phyloP scores from a whole-genome alignment of 495 filamentous ascomycete genomes.

The Xylaria flabelliformis region DNA sequence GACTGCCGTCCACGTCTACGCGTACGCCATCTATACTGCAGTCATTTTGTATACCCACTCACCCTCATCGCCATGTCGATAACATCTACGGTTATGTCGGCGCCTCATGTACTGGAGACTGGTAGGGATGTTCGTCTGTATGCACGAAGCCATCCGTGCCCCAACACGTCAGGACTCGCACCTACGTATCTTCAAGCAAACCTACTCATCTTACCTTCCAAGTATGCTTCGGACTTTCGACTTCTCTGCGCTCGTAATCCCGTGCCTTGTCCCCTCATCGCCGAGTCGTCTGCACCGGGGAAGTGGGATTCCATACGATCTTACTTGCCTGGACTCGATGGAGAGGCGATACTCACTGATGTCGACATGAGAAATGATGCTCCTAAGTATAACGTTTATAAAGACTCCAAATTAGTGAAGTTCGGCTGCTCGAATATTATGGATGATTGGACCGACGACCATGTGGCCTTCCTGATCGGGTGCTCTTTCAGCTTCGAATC shows the following conservation, averaged over 20 bases:
- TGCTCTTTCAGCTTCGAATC: constrained; percentile 64
- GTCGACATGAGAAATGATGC: constrained; percentile 60
- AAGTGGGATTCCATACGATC: constrained; percentile 34
- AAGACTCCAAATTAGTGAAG: constrained; percentile 40
- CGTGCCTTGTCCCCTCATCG: constrained; percentile 64
- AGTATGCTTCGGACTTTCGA: constrained; percentile 59
- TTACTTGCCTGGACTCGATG: constrained; percentile 35
- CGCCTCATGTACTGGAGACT: constrained; percentile 26
- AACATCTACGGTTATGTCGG: constrained; percentile 8
- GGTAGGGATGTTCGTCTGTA: constrained; percentile 51
- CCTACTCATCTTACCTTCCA: constrained; percentile 59
- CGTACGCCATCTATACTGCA: neutral
- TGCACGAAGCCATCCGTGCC: constrained; percentile 47
- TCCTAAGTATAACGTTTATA: constrained; percentile 61
- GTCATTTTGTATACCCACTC: neutral
- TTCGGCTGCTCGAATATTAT: constrained; percentile 44
- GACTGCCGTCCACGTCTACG: neutral
- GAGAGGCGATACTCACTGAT: constrained; percentile 37
- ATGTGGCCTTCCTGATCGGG: constrained; percentile 64
- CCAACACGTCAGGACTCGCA: constrained; percentile 58
- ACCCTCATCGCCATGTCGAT: neutral
- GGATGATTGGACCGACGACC: constrained; percentile 53
- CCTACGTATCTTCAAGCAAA: constrained; percentile 63
- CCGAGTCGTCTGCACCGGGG: constrained; percentile 42
- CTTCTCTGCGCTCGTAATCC: constrained; percentile 61